Evolutionary conservation across 805 yeast species (phyloP).

Genomic region (Candida bentonensis): DNA sequence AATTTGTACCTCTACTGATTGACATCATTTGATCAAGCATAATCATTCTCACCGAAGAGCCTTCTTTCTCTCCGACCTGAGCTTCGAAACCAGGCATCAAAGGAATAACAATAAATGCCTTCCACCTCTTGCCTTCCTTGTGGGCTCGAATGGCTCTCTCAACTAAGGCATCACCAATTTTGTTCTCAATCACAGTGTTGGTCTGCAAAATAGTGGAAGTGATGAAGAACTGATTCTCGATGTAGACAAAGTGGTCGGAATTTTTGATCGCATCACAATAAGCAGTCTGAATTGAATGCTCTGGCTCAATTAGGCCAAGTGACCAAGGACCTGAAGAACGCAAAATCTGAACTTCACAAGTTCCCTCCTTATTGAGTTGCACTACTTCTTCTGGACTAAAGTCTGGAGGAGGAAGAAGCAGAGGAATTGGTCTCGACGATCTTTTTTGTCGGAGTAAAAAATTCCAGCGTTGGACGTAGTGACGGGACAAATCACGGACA

Average conservation of each 20-base stretch:
- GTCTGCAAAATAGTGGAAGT: constrained; percentile 72
- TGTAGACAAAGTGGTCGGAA: constrained; percentile 82
- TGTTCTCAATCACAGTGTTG: constrained; percentile 70
- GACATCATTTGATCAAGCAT: constrained; percentile 95
- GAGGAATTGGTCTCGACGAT: constrained; percentile 87
- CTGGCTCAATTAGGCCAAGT: constrained; percentile 70
- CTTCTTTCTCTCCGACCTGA: constrained; percentile 85
- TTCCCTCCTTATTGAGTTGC: constrained; percentile 32
- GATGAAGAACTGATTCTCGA: constrained; percentile 90
- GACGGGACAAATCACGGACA: constrained; percentile 85
- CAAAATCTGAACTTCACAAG: constrained; percentile 82
- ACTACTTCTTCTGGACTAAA: constrained; percentile 55
- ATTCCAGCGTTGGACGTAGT: constrained; percentile 96
- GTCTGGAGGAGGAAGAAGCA: constrained; percentile 86
- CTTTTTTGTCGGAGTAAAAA: constrained; percentile 82
- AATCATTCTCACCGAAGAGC: constrained; percentile 86
- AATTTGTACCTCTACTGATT: constrained; percentile 77
- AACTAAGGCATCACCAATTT: constrained; percentile 94
- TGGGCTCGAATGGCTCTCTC: constrained; percentile 88
- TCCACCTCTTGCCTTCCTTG: constrained; percentile 65
- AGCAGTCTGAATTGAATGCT: constrained; percentile 84
- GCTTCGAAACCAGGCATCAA: constrained; percentile 96
- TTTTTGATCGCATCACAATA: constrained; percentile 82
- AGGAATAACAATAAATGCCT: constrained; percentile 83
- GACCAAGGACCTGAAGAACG: constrained; percentile 94